Base-by-base conservation (phyloP, 139 green algal species). In the Micractinium conductrix region DNA sequence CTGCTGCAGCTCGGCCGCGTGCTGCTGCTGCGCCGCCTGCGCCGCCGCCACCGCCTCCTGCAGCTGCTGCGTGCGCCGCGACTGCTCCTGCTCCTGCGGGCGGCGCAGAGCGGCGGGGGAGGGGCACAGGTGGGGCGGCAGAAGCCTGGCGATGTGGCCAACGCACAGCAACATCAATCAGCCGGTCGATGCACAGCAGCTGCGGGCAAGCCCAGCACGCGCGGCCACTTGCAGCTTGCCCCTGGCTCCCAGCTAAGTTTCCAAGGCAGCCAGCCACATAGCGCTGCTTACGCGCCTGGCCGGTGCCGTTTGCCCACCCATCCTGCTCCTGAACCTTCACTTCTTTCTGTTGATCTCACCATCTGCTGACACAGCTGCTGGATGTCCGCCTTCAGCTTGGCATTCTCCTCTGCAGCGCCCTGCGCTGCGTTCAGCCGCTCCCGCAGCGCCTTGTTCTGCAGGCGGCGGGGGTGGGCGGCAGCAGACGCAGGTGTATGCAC, bases 361-460 rank as follows among this genome's bases (percentile, higher is more conserved):
- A 83, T 74, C 62, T 75, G 78, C 43, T 83, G 78, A 42, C 62
- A 74, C 17, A 74, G 62, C 62, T 74, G 78, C 42, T 43, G 42
- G 21, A 83, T 37, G 42, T 83, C 78, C 1, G 42, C 60, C n/a
- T 75, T 83, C 4, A 83, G 78, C 28, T 45, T 44, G 1, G 42
- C 78, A 6, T 75, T 83, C 62, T 83, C 78, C 62, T 83, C 78
- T 9, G 78, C 40, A 5, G 78, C 78, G 4, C 62, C 78, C 78
- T 83, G 78, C 42, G 78, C 44, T 4, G 78, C 78, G 42, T 83
- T 40, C 62, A 83, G 62, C 43, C 78, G 60, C 60, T 83, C 78
- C 19, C 78, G 42, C 28, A 83, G 78, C 42, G 78, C 78, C 78
- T 83, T 74, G 78, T 83, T 83, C 78, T 83, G 76, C n/a, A 14